These are phyloP conservation scores for Sesbania bispinosa DNA, from an alignment of 306 rosid species.

Conservation along the genomic window DNA sequence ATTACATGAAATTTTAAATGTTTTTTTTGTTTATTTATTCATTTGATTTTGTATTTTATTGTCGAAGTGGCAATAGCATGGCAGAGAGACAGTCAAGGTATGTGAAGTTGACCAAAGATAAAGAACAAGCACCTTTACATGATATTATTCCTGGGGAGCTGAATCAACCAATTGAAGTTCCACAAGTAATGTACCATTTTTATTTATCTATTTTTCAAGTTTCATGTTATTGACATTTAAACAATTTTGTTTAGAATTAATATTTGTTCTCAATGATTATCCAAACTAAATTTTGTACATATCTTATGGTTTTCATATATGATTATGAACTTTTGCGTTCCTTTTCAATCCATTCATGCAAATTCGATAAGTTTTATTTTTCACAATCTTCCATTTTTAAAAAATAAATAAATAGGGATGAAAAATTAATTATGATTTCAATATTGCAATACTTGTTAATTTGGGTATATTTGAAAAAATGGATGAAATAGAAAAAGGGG, in stretches of 20 bases:
- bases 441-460: no score
- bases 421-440: no score
- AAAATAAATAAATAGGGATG: no score
- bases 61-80: not conserved
- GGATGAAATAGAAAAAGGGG: no score
- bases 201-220: not conserved
- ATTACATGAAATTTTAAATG: not conserved
- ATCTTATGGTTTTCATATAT: not conserved
- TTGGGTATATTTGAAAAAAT: no score
- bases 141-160: slow-evolving; percentile 21
- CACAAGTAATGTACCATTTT: not conserved
- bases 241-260: not conserved
- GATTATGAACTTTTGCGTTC: not conserved
- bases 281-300: not conserved
- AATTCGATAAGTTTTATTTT: no score
- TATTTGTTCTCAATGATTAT: not conserved
- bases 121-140: not conserved
- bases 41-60: not conserved
- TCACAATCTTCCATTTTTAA: no score
- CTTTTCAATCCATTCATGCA: not conserved
- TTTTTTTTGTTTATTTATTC: not conserved
- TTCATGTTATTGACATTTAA: not conserved
- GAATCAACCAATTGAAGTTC: slow-evolving; percentile 10
- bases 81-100: slow-evolving; percentile 3
- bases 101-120: not conserved